Conservation (phyloP, 2,329 filamentous ascomycete genomes). For the Fusarium sp. region DNA sequence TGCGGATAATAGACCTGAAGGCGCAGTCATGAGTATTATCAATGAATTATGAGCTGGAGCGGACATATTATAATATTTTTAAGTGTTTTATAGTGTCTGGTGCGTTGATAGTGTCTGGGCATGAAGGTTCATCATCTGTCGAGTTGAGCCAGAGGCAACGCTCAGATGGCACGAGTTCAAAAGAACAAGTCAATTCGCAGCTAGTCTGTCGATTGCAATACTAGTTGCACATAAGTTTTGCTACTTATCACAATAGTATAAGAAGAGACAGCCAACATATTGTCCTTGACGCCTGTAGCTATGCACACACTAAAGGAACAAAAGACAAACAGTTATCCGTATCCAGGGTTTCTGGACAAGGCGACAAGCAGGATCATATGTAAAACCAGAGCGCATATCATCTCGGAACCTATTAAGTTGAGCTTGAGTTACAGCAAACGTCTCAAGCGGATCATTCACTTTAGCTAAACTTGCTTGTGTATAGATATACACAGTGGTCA, state of each 20-base stretch:
- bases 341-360: not conserved
- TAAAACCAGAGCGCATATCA: not conserved
- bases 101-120: not conserved
- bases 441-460: too few relatives aligned
- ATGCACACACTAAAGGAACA: not conserved
- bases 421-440: not conserved
- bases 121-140: not conserved
- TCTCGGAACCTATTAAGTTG: not conserved
- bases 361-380: too few relatives aligned
- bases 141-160: too few relatives aligned
- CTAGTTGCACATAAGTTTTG: rapidly evolving
- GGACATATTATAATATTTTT: too few relatives aligned
- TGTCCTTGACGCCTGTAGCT: not conserved
- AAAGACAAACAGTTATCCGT: not conserved
- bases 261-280: not conserved
- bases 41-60: not conserved
- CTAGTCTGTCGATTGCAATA: too few relatives aligned
- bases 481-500: not conserved
- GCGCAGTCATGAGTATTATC: too few relatives aligned
- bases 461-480: not conserved
- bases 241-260: not conserved
- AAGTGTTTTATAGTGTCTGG: too few relatives aligned
- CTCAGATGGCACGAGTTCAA: rapidly evolving
- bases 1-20: too few relatives aligned
- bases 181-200: rapidly evolving